phyloP scores from a whole-genome alignment of 345 rosid species.

The Hypericum androsaemum region DNA sequence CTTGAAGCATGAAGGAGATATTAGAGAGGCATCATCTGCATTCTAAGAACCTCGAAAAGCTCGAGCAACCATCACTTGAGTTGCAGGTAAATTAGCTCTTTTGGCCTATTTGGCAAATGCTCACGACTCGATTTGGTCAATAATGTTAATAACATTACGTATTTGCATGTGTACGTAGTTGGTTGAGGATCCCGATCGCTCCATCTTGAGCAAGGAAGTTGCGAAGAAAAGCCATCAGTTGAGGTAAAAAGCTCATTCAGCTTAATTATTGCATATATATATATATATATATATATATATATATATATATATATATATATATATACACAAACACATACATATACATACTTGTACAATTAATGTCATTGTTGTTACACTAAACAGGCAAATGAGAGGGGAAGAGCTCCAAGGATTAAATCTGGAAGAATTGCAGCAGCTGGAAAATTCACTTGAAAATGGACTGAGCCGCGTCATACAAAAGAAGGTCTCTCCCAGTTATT shows the following conservation, averaged over 20 bases:
- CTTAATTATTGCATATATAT: not conserved
- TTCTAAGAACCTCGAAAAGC: slow-evolving; percentile 32
- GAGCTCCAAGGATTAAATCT: slow-evolving; percentile 38
- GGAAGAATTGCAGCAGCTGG: slow-evolving; percentile 38
- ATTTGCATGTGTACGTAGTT: slow-evolving; percentile 7
- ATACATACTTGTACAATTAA: too few relatives aligned
- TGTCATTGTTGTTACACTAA: not conserved
- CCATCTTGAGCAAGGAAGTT: slow-evolving; percentile 42
- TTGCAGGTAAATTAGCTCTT: slow-evolving; percentile 36
- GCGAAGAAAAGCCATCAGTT: slow-evolving; percentile 43
- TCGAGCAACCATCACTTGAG: slow-evolving; percentile 39
- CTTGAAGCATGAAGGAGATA: slow-evolving; percentile 38
- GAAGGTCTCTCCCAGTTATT: slow-evolving; percentile 24
- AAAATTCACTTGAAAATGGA: slow-evolving; percentile 37
- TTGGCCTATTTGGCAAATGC: too few relatives aligned
- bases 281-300: not conserved
- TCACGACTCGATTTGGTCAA: too few relatives aligned
- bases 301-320: too few relatives aligned
- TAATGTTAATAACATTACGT: too few relatives aligned
- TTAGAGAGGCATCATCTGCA: slow-evolving; percentile 40
- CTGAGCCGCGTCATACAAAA: slow-evolving; percentile 25
- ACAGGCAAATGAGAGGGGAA: slow-evolving; percentile 49
- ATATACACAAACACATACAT: too few relatives aligned
- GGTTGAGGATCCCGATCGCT: slow-evolving; percentile 37
- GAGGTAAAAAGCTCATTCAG: slow-evolving; percentile 18